phyloP scores from a whole-genome alignment of 2,329 filamentous ascomycete species.

The Verticillium dahliae region DNA sequence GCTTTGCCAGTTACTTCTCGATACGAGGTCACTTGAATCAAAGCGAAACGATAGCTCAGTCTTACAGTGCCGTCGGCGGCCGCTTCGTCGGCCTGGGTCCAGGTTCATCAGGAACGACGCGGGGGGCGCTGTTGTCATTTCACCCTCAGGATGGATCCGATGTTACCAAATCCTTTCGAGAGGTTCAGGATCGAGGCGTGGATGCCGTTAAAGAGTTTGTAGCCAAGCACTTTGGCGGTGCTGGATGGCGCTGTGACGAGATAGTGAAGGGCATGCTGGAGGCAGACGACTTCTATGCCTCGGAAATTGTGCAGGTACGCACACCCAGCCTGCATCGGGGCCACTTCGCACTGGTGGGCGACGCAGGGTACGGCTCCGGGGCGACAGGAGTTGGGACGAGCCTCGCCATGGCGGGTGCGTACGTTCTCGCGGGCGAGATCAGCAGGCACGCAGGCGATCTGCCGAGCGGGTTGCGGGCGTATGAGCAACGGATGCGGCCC shows the following conservation, averaged over 20 bases:
- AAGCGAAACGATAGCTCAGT: constrained; percentile 27
- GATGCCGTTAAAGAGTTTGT: constrained; percentile 23
- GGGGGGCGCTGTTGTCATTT: constrained; percentile 26
- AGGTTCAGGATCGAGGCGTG: constrained; percentile 27
- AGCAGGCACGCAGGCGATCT: constrained; percentile 14
- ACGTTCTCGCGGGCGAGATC: constrained; percentile 44
- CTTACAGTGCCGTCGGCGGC: constrained; percentile 28
- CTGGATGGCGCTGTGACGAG: constrained; percentile 33
- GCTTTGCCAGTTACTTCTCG: constrained; percentile 35
- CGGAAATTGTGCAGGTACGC: constrained; percentile 36
- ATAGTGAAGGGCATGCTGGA: constrained; percentile 26
- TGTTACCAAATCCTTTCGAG: constrained; percentile 25
- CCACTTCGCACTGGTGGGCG: constrained; percentile 41
- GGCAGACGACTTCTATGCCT: constrained; percentile 37
- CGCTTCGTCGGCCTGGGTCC: constrained; percentile 27
- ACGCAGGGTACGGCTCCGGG: constrained; percentile 40
- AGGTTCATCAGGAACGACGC: constrained; percentile 22
- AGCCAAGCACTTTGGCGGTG: constrained; percentile 21
- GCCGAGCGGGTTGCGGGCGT: constrained; percentile 23
- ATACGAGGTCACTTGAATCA: constrained; percentile 26
- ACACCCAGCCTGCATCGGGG: constrained; percentile 27
- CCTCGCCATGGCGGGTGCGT: constrained; percentile 37
- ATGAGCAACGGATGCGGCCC: constrained; percentile 32
- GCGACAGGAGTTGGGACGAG: constrained; percentile 42
- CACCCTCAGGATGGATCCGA: constrained; percentile 19